Base-by-base conservation (phyloP, 768 basidiomycete genomes). In the Peribolospora kevripleyi region DNA sequence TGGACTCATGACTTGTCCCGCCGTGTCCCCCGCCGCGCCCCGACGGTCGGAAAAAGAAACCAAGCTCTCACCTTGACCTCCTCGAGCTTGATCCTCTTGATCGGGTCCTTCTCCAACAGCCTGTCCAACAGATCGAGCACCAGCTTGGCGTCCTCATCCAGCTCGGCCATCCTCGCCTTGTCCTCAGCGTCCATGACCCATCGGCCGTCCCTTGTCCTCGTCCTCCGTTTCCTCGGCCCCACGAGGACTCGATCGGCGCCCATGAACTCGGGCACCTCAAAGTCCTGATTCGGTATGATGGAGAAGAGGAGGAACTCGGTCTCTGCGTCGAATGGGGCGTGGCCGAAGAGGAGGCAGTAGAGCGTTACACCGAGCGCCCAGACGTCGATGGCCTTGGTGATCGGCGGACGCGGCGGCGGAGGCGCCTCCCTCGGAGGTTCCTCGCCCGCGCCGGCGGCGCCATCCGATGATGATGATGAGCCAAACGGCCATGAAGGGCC, bases 291-390 rank as follows among this genome's bases (percentile, higher is more conserved):
- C 58, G 82, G 80, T 40, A 93, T 90, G 49, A 80, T 73, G 54
- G 76, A 70, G 68, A 88, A 91, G 52, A 93, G 68, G 54, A 74
- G 74, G 66, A 76, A 93, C 67, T 88, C 84, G 48, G 72, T 75
- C 39, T 61, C 62, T 55, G 52, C 69, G 57, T 48, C 74, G 67
- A 88, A 97, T 2, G 91, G 91, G 2, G 81, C 76, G 55, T 70
- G 71, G 7, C 87, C 93, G 60, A 91, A 95, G 2, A 97, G 74
- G 49, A 97, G 75, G 65, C 88, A 91, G 68, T 86, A 97, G 4
- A 95, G 72, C 2, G 93, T 98, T 40, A 95, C 82, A 36, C 93
- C 93, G 3, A 98, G 75, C 0, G 93, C 91, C 93, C 93, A 98
- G 42, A 98, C 77, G 64, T 98, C 93, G 65, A 97, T 91, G 3